phyloP scores from a whole-genome alignment of 176 grass and related monocot genomes.

The Paspalum notatum region DNA sequence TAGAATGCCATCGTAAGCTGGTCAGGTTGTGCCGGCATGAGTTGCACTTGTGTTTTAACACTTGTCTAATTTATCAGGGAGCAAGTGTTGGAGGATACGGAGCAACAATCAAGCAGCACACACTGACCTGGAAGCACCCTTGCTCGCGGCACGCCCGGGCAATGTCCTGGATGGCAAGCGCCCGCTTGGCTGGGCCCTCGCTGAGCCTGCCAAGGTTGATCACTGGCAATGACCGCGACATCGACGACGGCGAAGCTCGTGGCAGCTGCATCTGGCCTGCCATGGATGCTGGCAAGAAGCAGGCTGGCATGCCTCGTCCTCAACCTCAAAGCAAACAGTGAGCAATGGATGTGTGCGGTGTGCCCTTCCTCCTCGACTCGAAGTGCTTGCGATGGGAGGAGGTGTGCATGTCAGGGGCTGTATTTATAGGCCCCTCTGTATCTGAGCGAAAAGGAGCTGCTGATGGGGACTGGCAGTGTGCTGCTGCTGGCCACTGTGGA shows the following conservation, averaged over 20 bases:
- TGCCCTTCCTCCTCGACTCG: not conserved
- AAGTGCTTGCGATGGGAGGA: not conserved
- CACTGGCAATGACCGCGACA: slow-evolving; percentile 24
- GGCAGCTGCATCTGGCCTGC: not conserved
- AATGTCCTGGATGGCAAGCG: slow-evolving; percentile 49
- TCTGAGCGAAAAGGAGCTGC: not conserved
- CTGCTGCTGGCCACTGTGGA: slow-evolving; percentile 18
- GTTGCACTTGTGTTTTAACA: not conserved
- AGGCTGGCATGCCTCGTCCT: slow-evolving; percentile 27
- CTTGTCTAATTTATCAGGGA: not conserved
- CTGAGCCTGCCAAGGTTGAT: slow-evolving; percentile 51
- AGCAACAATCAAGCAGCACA: not conserved
- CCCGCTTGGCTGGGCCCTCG: slow-evolving; percentile 30
- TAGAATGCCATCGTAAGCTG: not conserved
- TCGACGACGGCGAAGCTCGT: not conserved
- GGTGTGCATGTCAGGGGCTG: not conserved
- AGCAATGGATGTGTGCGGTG: not conserved
- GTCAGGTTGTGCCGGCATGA: not conserved
- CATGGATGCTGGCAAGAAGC: slow-evolving; percentile 24
- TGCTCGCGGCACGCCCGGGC: slow-evolving; percentile 53
- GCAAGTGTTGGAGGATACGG: not conserved
- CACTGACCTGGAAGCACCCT: slow-evolving; percentile 68
- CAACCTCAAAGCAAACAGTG: not conserved
- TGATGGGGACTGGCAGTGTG: not conserved
- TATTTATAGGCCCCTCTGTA: slow-evolving; percentile 26